Evolutionary conservation across 1,284 basidiomycete genomes (phyloP).

Genomic region (Inonotus obliquus): DNA sequence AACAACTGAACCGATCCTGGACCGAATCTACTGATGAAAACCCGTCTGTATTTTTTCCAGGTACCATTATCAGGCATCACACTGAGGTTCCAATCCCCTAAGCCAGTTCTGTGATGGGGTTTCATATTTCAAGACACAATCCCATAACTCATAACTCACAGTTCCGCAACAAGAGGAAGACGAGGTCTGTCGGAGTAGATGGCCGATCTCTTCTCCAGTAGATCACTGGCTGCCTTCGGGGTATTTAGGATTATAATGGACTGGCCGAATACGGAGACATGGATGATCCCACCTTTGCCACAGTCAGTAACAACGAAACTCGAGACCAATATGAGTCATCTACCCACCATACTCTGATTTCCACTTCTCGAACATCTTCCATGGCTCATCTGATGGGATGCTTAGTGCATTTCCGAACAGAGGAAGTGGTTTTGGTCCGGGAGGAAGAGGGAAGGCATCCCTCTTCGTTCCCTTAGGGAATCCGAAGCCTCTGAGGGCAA

Average conservation of each 20-base stretch:
- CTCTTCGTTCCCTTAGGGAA: not conserved
- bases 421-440: constrained; percentile 47
- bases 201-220: constrained; percentile 35
- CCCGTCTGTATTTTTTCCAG: constrained; percentile 28
- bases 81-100: constrained; percentile 22
- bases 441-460: constrained; percentile 34
- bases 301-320: not conserved
- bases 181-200: constrained; percentile 36
- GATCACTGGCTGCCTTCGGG: constrained; percentile 29
- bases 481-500: not conserved
- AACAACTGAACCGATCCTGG: constrained; percentile 24
- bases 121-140: not conserved
- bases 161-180: constrained; percentile 24
- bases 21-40: constrained; percentile 8
- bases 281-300: constrained; percentile 27
- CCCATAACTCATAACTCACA: constrained; percentile 18
- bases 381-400: constrained; percentile 47
- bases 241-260: constrained; percentile 36
- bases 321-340: too few relatives aligned
- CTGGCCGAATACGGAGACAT: constrained; percentile 30
- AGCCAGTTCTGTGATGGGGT: constrained; percentile 15
- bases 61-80: constrained; percentile 26
- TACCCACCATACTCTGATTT: constrained; percentile 27
- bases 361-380: constrained; percentile 53
- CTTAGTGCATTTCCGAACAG: constrained; percentile 50